Percentiles rank a stretch among this genome's conserved stretches.
These are phyloP conservation scores for Fusarium nelsonii DNA, from an alignment of 2,329 filamentous ascomycete genomes.

Conservation along the genomic window DNA sequence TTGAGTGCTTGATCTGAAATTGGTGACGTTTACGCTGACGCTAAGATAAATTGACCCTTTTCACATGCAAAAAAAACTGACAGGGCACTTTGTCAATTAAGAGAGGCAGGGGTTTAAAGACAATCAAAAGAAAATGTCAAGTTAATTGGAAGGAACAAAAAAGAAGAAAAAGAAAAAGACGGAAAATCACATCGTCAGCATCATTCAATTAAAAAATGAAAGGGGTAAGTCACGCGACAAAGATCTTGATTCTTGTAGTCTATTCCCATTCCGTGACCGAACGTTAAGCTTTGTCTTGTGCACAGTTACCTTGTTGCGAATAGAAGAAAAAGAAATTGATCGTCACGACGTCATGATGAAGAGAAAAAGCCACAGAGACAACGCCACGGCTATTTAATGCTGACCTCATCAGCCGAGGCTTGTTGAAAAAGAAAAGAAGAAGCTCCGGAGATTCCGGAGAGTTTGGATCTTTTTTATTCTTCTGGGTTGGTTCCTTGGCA, in stretches of 20 bases:
- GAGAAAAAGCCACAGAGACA: neutral
- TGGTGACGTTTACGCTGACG: constrained; percentile 6
- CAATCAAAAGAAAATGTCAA: neutral
- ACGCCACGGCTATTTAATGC: constrained; percentile 2
- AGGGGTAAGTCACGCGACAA: constrained; percentile 45
- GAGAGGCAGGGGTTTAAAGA: neutral
- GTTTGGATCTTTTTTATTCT: neutral
- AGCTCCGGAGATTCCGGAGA: constrained; percentile 11
- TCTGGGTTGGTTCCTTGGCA: constrained; percentile 4
- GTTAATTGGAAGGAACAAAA: neutral
- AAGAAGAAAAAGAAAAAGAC: neutral
- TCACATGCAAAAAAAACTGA: constrained; percentile 3
- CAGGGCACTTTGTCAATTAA: neutral
- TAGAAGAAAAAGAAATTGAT: constrained; percentile 3
- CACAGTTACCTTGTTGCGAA: constrained; percentile 33
- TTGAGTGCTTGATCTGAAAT: neutral
- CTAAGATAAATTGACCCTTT: neutral
- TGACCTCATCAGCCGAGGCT: constrained; percentile 29
- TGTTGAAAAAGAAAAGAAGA: neutral
- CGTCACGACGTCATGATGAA: constrained; percentile 29
- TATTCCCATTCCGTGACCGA: constrained; percentile 46
- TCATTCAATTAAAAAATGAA: constrained; percentile 10
- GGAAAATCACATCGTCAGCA: constrained; percentile 11
- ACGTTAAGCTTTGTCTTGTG: constrained; percentile 45
- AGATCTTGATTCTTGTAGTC: constrained; percentile 7